Percentiles rank a stretch among this genome's conserved stretches.
Evolutionary conservation across 257 asterid species (phyloP).

Genomic region (Solanum medicagineum): DNA sequence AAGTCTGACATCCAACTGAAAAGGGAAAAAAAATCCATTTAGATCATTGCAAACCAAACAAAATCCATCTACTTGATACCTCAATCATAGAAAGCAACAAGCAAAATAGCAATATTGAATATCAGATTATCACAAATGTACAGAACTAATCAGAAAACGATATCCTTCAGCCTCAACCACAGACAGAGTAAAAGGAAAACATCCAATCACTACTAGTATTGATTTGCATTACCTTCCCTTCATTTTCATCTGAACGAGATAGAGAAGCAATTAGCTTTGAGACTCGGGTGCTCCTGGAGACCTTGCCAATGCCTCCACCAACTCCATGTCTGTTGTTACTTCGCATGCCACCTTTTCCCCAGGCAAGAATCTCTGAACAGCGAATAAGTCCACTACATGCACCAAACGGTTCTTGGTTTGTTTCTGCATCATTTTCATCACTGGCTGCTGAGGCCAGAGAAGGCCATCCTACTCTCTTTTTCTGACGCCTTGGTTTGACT

Average conservation of each 20-base stretch:
- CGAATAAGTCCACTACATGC: constrained; percentile 50
- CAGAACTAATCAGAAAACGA: not conserved
- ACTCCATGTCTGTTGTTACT: constrained; percentile 61
- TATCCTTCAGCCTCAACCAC: not conserved
- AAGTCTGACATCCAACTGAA: constrained; percentile 58
- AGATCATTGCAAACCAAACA: not conserved
- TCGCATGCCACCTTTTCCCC: constrained; percentile 95
- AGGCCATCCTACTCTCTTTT: constrained; percentile 56
- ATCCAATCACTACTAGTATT: not conserved
- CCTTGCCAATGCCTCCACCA: constrained; percentile 41
- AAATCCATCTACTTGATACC: not conserved
- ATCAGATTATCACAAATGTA: not conserved
- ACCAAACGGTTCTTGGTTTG: constrained; percentile 41
- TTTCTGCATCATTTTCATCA: constrained; percentile 63
- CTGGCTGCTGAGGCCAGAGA: constrained; percentile 47
- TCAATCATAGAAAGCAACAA: not conserved
- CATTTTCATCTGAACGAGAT: constrained; percentile 40
- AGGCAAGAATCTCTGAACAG: constrained; percentile 56
- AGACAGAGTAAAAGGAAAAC: not conserved
- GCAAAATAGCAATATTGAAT: not conserved
- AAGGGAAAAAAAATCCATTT: constrained; percentile 5
- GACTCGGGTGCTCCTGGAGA: constrained; percentile 45
- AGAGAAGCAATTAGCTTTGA: constrained; percentile 66
- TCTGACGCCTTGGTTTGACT: constrained; percentile 54
- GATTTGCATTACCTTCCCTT: constrained; percentile 29